These are phyloP conservation scores for Aspergillus vadensis DNA, from an alignment of 2,329 filamentous ascomycete species.

Conservation along the genomic window DNA sequence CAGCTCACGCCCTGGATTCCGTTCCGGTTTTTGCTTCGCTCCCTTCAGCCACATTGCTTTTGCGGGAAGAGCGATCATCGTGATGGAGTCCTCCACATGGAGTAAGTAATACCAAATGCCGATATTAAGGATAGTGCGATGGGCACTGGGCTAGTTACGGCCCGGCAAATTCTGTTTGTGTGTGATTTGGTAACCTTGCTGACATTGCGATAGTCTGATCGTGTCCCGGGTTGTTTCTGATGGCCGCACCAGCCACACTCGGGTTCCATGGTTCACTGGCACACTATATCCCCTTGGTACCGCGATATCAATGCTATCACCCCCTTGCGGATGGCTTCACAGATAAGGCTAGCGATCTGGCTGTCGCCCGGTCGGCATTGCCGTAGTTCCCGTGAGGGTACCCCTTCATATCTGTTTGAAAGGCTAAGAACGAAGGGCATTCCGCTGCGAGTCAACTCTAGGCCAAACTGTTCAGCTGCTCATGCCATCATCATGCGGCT, in stretches of 20 bases:
- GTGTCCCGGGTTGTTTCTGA: neutral
- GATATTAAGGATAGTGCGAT: neutral
- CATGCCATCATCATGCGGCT: neutral
- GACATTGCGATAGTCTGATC: neutral
- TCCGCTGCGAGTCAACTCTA: neutral
- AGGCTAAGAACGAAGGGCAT: neutral
- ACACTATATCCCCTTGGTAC: neutral
- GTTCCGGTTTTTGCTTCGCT: neutral
- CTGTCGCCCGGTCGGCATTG: neutral
- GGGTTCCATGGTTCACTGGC: neutral
- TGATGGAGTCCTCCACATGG: neutral
- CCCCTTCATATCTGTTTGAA: neutral
- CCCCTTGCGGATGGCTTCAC: conserved; percentile 1
- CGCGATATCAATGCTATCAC: neutral
- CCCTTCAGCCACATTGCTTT: conserved; percentile 10
- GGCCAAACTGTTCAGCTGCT: neutral
- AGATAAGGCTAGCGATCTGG: conserved; percentile 3
- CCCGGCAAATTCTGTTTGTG: neutral
- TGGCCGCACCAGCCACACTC: neutral
- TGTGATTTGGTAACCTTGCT: neutral
- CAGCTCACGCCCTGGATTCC: neutral
- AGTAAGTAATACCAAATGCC: neutral
- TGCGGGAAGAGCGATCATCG: neutral
- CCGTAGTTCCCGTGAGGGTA: neutral
- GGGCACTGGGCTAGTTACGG: neutral